Percentiles rank a stretch among this genome's conserved stretches.
Evolutionary conservation across 1,139 yeast genomes (phyloP).

Genomic region (Geotrichum macrosporum): DNA sequence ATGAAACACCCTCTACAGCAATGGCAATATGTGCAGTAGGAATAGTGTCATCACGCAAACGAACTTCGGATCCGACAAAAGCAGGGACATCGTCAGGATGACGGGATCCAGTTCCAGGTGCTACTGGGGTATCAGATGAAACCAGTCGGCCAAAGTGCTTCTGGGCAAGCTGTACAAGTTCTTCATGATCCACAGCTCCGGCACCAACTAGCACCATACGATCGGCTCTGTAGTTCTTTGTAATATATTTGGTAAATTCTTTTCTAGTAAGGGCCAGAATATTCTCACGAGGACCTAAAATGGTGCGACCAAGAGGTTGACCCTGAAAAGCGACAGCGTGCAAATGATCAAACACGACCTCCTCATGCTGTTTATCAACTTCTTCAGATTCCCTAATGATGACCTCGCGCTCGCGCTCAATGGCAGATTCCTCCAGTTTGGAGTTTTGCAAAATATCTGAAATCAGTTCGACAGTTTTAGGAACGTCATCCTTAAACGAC

Average conservation of each 20-base stretch:
- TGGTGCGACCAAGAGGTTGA: slow-evolving; percentile 96
- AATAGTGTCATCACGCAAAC: slow-evolving; percentile 73
- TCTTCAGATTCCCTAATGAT: slow-evolving; percentile 95
- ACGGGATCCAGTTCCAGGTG: slow-evolving; percentile 65
- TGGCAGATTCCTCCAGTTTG: slow-evolving; percentile 73
- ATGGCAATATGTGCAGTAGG: slow-evolving; percentile 90
- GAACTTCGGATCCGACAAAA: slow-evolving; percentile 81
- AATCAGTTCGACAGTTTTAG: slow-evolving; percentile 79
- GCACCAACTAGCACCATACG: slow-evolving; percentile 97
- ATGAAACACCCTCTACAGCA: slow-evolving; percentile 96
- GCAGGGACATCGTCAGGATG: slow-evolving; percentile 63
- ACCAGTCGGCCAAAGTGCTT: slow-evolving; percentile 73
- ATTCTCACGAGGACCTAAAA: slow-evolving; percentile 88
- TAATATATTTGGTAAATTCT: slow-evolving; percentile 75
- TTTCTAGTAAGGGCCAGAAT: slow-evolving; percentile 72
- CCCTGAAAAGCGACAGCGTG: slow-evolving; percentile 88
- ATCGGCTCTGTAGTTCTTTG: slow-evolving; percentile 88
- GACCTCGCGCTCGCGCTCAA: slow-evolving; percentile 93
- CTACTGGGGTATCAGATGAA: slow-evolving; percentile 57
- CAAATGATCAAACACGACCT: slow-evolving; percentile 93
- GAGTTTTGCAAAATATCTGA: slow-evolving; percentile 87
- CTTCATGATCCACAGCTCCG: slow-evolving; percentile 87
- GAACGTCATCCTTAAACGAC: slow-evolving; percentile 73
- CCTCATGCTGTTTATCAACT: slow-evolving; percentile 97
- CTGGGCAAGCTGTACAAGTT: slow-evolving; percentile 71